phyloP scores from a whole-genome alignment of 2,329 filamentous ascomycete species.

The Didymella exigua region DNA sequence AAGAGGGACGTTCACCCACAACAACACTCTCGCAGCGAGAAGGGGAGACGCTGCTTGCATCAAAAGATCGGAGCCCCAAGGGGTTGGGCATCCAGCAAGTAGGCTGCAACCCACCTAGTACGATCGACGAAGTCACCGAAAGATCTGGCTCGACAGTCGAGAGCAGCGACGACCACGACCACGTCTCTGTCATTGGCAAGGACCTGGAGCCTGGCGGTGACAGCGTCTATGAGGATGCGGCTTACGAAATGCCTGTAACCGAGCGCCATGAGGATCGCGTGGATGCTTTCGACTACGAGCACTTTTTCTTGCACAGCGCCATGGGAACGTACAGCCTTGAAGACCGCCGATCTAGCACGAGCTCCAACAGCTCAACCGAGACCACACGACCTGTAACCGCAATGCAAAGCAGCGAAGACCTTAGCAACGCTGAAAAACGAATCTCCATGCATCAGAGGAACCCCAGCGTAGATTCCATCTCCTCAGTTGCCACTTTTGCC shows the following conservation, averaged over 20 bases:
- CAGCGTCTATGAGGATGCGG: slow-evolving; percentile 55
- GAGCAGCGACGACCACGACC: slow-evolving; percentile 48
- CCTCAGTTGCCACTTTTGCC: slow-evolving; percentile 66
- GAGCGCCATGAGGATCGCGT: slow-evolving; percentile 86
- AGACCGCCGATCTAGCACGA: slow-evolving; percentile 61
- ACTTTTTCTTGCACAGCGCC: slow-evolving; percentile 92
- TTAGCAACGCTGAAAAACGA: slow-evolving; percentile 31
- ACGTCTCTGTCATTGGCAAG: slow-evolving; percentile 43
- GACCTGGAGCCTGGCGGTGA: slow-evolving; percentile 28
- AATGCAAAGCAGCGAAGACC: slow-evolving; percentile 27
- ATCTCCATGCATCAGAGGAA: slow-evolving; percentile 55
- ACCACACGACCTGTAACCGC: slow-evolving; percentile 53
- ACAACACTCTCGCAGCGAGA: slow-evolving; percentile 26
- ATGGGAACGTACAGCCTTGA: slow-evolving; percentile 75
- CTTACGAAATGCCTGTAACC: slow-evolving; percentile 44
- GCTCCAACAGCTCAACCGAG: slow-evolving; percentile 57
- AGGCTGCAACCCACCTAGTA: slow-evolving; percentile 27
- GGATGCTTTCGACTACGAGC: slow-evolving; percentile 95
- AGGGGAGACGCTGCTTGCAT: slow-evolving; percentile 22
- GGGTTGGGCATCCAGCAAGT: slow-evolving; percentile 27
- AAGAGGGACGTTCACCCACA: slow-evolving; percentile 18
- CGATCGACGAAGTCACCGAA: slow-evolving; percentile 34
- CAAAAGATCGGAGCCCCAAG: slow-evolving; percentile 10
- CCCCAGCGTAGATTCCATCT: slow-evolving; percentile 64
- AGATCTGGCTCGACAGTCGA: slow-evolving; percentile 22